These are phyloP conservation scores for Scheffersomyces amazonensis DNA, from an alignment of 805 yeast species.

Conservation along the genomic window DNA sequence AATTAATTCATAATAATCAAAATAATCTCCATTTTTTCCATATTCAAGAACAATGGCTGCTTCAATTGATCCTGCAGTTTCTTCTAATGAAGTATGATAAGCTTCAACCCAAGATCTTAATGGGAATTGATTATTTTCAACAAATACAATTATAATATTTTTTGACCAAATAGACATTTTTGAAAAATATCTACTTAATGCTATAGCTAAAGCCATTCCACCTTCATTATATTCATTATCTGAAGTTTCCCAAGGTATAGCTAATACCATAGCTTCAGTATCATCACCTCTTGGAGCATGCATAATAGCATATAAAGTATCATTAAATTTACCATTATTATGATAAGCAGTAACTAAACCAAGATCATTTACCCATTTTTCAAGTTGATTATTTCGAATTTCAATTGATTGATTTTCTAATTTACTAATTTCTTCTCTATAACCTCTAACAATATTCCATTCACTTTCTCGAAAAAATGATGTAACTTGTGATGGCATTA, in stretches of 20 bases:
- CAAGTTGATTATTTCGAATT: slow-evolving; percentile 45
- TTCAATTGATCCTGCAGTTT: slow-evolving; percentile 92
- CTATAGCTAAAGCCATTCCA: slow-evolving; percentile 70
- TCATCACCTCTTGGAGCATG: slow-evolving; percentile 96
- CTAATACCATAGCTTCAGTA: slow-evolving; percentile 89
- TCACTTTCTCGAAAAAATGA: slow-evolving; percentile 91
- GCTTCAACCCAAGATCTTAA: slow-evolving; percentile 91
- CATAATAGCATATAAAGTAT: slow-evolving; percentile 68
- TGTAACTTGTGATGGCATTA: slow-evolving; percentile 94
- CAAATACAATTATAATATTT: slow-evolving; percentile 82
- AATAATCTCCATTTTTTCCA: slow-evolving; percentile 61
- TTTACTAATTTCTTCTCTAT: slow-evolving; percentile 54
- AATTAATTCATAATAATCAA: slow-evolving; percentile 68
- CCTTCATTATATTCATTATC: slow-evolving; percentile 70
- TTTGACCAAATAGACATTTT: slow-evolving; percentile 95
- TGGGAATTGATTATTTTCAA: slow-evolving; percentile 65
- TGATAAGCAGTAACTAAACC: slow-evolving; percentile 63
- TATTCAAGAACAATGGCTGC: slow-evolving; percentile 85
- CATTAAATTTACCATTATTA: slow-evolving; percentile 39
- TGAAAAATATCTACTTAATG: slow-evolving; percentile 75
- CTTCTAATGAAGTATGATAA: slow-evolving; percentile 78
- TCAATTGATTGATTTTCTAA: slow-evolving; percentile 27
- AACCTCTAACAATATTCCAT: slow-evolving; percentile 90
- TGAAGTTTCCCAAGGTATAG: slow-evolving; percentile 80
- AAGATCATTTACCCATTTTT: slow-evolving; percentile 61